These are phyloP conservation scores for Lepidium didymum DNA, from an alignment of 345 rosid species.

Conservation along the genomic window DNA sequence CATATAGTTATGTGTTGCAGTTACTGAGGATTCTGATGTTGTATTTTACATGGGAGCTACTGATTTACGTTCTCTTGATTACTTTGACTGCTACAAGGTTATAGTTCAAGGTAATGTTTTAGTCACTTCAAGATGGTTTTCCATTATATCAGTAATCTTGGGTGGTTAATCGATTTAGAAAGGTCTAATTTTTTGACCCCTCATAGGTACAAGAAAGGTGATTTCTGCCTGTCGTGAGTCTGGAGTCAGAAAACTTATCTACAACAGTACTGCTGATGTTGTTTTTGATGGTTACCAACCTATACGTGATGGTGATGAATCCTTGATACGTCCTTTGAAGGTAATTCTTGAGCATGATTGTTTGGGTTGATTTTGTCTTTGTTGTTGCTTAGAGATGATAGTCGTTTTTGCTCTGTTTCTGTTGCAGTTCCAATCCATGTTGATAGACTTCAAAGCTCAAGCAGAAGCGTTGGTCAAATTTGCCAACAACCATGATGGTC, in stretches of 20 bases:
- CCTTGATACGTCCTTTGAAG: constrained; percentile 53
- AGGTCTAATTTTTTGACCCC: neutral
- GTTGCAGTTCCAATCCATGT: constrained; percentile 54
- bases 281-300: constrained; percentile 71
- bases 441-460: constrained; percentile 88
- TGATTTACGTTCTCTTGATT: constrained; percentile 39
- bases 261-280: constrained; percentile 81
- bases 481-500: constrained; percentile 74
- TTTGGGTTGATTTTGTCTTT: neutral
- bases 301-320: constrained; percentile 59
- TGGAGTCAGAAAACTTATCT: constrained; percentile 69
- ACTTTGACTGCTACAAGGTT: constrained; percentile 53
- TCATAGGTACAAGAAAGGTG: constrained; percentile 74
- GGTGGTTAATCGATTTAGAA: neutral
- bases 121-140: neutral
- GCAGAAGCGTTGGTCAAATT: constrained; percentile 68
- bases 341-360: constrained; percentile 31
- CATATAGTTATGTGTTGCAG: constrained; percentile 37
- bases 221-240: constrained; percentile 69
- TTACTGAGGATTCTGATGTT: constrained; percentile 55
- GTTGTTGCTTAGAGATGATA: constrained; percentile 9
- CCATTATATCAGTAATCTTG: neutral
- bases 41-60: constrained; percentile 63
- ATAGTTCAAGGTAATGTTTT: constrained; percentile 65
- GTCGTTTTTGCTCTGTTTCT: constrained; percentile 7